Conservation (phyloP, 1,284 basidiomycete genomes). For the Cutaneotrichosporon sp. region DNA sequence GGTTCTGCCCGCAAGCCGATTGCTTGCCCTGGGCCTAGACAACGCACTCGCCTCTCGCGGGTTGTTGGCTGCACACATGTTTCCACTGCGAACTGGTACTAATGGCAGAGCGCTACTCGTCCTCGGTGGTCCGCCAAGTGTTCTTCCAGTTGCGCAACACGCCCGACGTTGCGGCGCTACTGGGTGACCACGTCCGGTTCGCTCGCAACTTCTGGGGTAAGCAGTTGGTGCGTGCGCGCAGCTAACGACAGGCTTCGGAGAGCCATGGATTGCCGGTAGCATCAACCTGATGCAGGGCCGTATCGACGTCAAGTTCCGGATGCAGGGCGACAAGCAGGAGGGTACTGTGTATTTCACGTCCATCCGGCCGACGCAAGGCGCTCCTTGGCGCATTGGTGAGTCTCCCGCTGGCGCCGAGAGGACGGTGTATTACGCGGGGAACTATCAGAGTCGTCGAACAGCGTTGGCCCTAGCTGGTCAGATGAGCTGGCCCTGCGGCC, state of each 20-base stretch:
- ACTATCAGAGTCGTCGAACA: too few relatives aligned
- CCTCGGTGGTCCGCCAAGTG: slow-evolving; percentile 43
- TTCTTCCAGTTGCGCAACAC: slow-evolving; percentile 46
- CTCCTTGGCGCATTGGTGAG: slow-evolving; percentile 45
- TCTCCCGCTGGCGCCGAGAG: too few relatives aligned
- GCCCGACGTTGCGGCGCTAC: slow-evolving; percentile 30
- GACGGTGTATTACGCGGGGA: too few relatives aligned
- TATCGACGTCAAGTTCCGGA: slow-evolving; percentile 47
- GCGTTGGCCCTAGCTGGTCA: too few relatives aligned
- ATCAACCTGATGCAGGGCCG: slow-evolving; percentile 49
- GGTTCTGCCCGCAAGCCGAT: too few relatives aligned
- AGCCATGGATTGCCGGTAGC: slow-evolving; percentile 48
- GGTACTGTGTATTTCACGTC: slow-evolving; percentile 49
- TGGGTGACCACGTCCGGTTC: slow-evolving; percentile 41
- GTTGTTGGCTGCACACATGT: too few relatives aligned
- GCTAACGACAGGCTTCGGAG: slow-evolving; percentile 34
- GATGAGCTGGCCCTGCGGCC: too few relatives aligned
- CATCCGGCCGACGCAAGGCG: slow-evolving; percentile 43
- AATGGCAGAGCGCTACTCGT: slow-evolving; percentile 42
- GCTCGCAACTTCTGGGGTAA: slow-evolving; percentile 45
- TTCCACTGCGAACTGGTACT: too few relatives aligned
- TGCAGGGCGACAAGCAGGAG: slow-evolving; percentile 39
- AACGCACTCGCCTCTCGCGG: too few relatives aligned
- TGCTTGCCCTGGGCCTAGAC: too few relatives aligned
- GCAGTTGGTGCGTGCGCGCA: slow-evolving; percentile 11